Conservation (phyloP, 257 asterid genomes). For the Cordia subcordata region DNA sequence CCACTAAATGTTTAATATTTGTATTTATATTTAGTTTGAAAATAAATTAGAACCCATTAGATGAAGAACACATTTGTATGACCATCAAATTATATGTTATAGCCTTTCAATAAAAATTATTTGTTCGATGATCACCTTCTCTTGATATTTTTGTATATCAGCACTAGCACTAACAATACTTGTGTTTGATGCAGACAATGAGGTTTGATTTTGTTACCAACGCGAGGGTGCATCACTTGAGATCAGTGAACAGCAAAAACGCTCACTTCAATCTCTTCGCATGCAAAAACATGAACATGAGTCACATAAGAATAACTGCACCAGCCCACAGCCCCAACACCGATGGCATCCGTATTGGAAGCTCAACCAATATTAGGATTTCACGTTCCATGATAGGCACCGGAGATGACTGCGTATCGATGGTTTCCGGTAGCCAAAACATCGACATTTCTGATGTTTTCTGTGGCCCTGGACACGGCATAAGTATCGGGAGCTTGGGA, state of each 20-base stretch:
- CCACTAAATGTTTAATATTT: too few species aligned
- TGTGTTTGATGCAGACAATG: conserved; percentile 33
- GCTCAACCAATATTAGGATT: conserved; percentile 36
- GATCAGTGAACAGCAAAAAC: conserved; percentile 67
- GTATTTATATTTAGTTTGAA: too few species aligned
- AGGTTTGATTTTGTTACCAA: conserved; percentile 58
- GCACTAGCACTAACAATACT: background rate
- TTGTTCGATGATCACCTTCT: too few species aligned
- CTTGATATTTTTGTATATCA: too few species aligned
- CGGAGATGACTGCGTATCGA: conserved; percentile 66
- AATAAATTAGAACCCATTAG: too few species aligned
- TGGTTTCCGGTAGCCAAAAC: conserved; percentile 53
- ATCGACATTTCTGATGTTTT: conserved; percentile 32
- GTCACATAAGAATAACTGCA: conserved; percentile 33
- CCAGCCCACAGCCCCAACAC: conserved; percentile 70
- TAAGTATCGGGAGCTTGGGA: conserved; percentile 74
- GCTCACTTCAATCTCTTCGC: conserved; percentile 58
- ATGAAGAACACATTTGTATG: too few species aligned
- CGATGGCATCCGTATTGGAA: conserved; percentile 62
- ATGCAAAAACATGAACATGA: conserved; percentile 38
- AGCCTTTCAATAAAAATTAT: too few species aligned
- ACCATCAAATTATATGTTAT: too few species aligned
- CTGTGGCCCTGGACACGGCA: conserved; percentile 84
- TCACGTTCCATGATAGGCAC: conserved; percentile 37
- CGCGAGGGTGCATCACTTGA: conserved; percentile 35